Percentiles rank a stretch among this genome's conserved stretches.
Conservation (phyloP, 2,329 filamentous ascomycete species). For the Xylariomycetidae sp. region DNA sequence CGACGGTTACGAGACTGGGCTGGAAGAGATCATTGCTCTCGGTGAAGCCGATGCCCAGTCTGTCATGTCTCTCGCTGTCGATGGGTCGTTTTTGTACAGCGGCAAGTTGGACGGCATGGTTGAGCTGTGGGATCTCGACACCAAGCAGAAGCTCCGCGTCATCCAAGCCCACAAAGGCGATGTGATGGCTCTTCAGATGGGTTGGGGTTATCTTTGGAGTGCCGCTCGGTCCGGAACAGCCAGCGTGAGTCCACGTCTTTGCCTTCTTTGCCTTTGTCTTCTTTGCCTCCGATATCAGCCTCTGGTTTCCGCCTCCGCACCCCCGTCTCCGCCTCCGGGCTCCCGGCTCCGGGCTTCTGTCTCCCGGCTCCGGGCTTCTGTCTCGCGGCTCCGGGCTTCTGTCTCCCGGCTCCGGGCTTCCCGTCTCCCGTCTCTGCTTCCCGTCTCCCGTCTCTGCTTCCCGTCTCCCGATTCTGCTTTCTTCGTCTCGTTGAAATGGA, state of each 20-base stretch:
- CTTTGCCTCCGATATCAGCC: no score
- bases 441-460: no score
- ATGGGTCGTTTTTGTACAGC: constrained; percentile 88
- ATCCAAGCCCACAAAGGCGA: constrained; percentile 77
- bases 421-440: no score
- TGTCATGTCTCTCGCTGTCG: constrained; percentile 72
- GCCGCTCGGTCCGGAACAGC: constrained; percentile 84
- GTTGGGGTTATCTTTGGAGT: constrained; percentile 79
- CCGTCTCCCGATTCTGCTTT: no score
- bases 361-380: no score
- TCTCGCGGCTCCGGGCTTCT: no score
- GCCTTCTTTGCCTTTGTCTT: no score
- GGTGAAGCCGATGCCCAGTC: constrained; percentile 58
- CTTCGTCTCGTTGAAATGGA: no score
- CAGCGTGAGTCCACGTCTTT: constrained; percentile 51
- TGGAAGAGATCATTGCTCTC: constrained; percentile 63
- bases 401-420: no score
- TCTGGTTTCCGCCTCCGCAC: no score
- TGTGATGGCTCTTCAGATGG: constrained; percentile 79
- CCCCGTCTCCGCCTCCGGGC: no score
- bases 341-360: no score
- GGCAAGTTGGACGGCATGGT: constrained; percentile 83
- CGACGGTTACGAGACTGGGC: constrained; percentile 51
- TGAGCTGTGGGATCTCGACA: constrained; percentile 96
- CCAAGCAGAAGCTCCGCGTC: constrained; percentile 79